These are phyloP conservation scores for Pseudocercospora macadamiae DNA, from an alignment of 2,329 filamentous ascomycete species.

Conservation along the genomic window DNA sequence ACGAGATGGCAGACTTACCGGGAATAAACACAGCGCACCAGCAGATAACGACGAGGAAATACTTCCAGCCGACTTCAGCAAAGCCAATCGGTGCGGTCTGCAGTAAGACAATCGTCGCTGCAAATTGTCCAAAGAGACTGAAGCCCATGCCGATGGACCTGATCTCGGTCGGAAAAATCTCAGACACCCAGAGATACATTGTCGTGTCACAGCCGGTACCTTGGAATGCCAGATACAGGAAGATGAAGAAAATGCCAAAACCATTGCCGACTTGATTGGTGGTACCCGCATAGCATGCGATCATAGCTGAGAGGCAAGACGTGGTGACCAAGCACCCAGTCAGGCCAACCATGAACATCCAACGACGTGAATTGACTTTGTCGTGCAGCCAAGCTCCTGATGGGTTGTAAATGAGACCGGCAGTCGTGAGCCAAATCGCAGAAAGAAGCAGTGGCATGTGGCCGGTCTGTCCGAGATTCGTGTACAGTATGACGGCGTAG, in stretches of 20 bases:
- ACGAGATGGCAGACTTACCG: not conserved
- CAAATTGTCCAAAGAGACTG: conserved; percentile 21
- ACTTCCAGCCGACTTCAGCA: conserved; percentile 21
- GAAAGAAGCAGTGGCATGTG: conserved; percentile 9
- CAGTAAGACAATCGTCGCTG: conserved; percentile 19
- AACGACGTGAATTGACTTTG: not conserved
- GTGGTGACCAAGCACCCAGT: conserved; percentile 14
- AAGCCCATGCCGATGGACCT: conserved; percentile 19
- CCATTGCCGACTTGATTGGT: conserved; percentile 14
- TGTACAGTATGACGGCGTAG: conserved; percentile 3
- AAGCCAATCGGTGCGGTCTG: conserved; percentile 23
- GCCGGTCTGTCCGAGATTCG: conserved; percentile 3
- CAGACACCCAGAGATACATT: conserved; percentile 9
- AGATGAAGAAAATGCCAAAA: conserved; percentile 16
- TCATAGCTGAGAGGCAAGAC: conserved; percentile 17
- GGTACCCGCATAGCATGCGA: conserved; percentile 16
- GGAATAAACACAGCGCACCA: not conserved
- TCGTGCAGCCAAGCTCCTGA: conserved; percentile 1
- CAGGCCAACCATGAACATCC: conserved; percentile 12
- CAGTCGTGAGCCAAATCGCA: conserved; percentile 8
- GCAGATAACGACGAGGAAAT: conserved; percentile 23
- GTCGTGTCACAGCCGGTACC: conserved; percentile 10
- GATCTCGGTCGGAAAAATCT: conserved; percentile 25
- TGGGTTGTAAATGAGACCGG: conserved; percentile 15
- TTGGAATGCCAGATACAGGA: conserved; percentile 12